A percentile compares a stretch with the other conserved stretches of the same genome.
phyloP scores from a whole-genome alignment of 106 monocot genomes.

The Agapanthus africanus region DNA sequence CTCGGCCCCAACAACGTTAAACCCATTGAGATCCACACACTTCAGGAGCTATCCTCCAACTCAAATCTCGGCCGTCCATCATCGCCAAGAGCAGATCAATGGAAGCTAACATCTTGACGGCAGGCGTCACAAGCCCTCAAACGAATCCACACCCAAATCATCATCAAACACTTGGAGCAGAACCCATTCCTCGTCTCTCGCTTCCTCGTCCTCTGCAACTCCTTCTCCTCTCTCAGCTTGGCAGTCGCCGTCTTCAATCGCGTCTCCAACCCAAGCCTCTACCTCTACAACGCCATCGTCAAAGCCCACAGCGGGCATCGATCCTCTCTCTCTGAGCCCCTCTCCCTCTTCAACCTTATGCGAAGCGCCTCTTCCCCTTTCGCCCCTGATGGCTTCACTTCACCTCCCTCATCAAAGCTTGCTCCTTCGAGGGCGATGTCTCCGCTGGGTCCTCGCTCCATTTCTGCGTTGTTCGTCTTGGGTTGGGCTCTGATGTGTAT shows the following conservation, averaged over 20 bases:
- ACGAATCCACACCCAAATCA: constrained; percentile 46
- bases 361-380: constrained; percentile 1
- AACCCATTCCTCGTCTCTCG: constrained; percentile 45
- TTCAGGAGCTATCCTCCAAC: too few species aligned
- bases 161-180: constrained; percentile 47
- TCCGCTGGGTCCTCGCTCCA: constrained; percentile 38
- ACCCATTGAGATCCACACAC: too few species aligned
- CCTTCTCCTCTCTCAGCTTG: constrained; percentile 39
- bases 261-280: constrained; percentile 31
- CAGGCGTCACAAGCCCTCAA: constrained; percentile 25
- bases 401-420: constrained; percentile 53
- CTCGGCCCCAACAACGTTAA: too few species aligned
- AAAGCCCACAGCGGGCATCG: constrained; percentile 40
- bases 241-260: constrained; percentile 30
- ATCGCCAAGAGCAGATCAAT: too few species aligned
- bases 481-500: constrained; percentile 48
- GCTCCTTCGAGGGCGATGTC: constrained; percentile 14
- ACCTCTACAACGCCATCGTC: constrained; percentile 58
- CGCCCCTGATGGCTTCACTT: constrained; percentile 55
- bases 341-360: constrained; percentile 34
- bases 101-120: too few species aligned
- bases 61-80: too few species aligned
- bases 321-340: constrained; percentile 17
- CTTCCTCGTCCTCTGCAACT: constrained; percentile 46
- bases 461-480: constrained; percentile 24